Evolutionary conservation across 164 flowering plant genomes (phyloP), one percentile per base, ranked within the genome.

Genomic region (Vitis cinerea): DNA sequence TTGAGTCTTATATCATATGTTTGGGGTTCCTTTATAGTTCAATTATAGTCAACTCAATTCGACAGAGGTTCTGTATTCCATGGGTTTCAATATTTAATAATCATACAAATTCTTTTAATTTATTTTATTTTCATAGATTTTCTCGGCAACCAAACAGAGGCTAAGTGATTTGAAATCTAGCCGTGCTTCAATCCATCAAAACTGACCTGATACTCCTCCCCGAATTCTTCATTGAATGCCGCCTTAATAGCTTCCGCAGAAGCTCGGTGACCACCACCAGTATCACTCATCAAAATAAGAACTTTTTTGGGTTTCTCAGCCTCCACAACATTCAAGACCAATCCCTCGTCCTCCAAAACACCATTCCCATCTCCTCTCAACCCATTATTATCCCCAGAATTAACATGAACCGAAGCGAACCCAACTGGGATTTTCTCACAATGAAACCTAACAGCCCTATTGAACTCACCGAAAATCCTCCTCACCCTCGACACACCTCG

Each of bases 201-300:
- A 77, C 87, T 71, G 67, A 95, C 99, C 98, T 90, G 88, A 84
- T 95, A 95, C 9, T 86, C 89, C 63, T 93, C 91, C 3, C 99
- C 97, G 73, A 77, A 95, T 70, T 83, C 90, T 69, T 90, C 90
- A 74, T 83, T 48, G 69, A 95, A 95, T 0, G 98, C 91, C 0
- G 90, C 88, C 75, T 88, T 95, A 58, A 95, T 95, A 12, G 99
- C 99, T 75, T 95, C 99, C 1, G 99, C 99, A 51, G 98, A 93
- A 78, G 99, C 99, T 79, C 99, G 75, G 71, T 95, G 99, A 54
- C 99, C 99, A 17, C 99, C 99, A 54, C 99, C 99, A 10, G 97
- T 95, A 65, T 95, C 99, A 71, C 97, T 93, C 99, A 95, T 95
- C 88, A 95, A 81, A 80, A 95, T 95, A 63, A 95, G 72, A 37